Base-by-base conservation (phyloP, 2,329 filamentous ascomycete genomes). In the Alternaria panax region DNA sequence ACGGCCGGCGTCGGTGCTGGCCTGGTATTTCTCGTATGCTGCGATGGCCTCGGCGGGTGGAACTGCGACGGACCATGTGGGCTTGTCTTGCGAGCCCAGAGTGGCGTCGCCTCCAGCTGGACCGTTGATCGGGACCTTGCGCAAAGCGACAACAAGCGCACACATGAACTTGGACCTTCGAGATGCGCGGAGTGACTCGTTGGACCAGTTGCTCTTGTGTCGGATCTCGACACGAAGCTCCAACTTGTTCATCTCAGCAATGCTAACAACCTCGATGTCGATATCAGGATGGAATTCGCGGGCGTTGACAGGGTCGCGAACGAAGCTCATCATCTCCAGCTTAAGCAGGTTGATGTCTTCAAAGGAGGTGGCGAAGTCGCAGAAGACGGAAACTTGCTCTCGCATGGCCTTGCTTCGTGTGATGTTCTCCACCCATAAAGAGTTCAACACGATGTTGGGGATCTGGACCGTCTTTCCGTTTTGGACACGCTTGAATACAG, bases 141-240 rank as follows among this genome's bases (percentile, higher is more conserved):
- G 91, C 59, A 97, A 82, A 4, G 94, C 93, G 8, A 93, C 80
- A 5, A 95, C 89, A 59, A 99, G 83, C 0, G 95, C 95, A 74
- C 93, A 97, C 88, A 98, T 96, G 81, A 99, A 98, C 80, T 97
- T 98, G 76, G 91, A 96, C 61, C 94, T 89, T 52, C 93, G 88
- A 7, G 90, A 86, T 18, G 90, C 89, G 40, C 93, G 90, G 40
- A 97, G 85, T 1, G 87, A 85, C 68, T 97, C 94, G 78, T 97
- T 84, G 28, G 81, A 78, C 81, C 82, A 84, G 65, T 84, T 84
- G 68, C 77, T 80, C 77, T 98, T 98, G 84, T 98, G 93, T 73
- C 90, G 88, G 74, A 97, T 93, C 70, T 91, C 89, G 38, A 97
- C 84, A 70, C 88, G 88, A 55, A 99, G 86, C 69, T 91, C 86